phyloP scores from a whole-genome alignment of 1,284 basidiomycete species.

The Ceratobasidium papillatum region DNA sequence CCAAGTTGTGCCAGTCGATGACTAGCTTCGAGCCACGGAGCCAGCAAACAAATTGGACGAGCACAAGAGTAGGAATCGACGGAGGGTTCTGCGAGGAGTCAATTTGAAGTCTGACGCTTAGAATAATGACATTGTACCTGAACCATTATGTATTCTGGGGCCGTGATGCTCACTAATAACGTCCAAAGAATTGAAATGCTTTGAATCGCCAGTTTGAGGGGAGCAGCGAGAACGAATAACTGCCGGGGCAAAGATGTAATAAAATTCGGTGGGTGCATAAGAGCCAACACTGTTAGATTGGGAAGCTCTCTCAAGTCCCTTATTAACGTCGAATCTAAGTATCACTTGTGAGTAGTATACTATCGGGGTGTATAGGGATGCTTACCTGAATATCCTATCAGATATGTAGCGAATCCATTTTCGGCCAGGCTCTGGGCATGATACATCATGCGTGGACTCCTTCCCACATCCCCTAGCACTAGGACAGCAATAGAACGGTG shows the following conservation, averaged over 20 bases:
- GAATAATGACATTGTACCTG: slow-evolving; percentile 64
- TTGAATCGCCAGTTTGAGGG: slow-evolving; percentile 82
- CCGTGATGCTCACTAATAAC: slow-evolving; percentile 68
- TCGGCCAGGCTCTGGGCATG: slow-evolving; percentile 92
- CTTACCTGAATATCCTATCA: slow-evolving; percentile 89
- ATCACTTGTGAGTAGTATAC: not conserved
- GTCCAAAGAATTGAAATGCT: slow-evolving; percentile 68
- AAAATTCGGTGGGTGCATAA: slow-evolving; percentile 59
- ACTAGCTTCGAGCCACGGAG: slow-evolving; percentile 83
- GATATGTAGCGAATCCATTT: slow-evolving; percentile 78
- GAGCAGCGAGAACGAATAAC: slow-evolving; percentile 78
- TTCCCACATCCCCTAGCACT: slow-evolving; percentile 94
- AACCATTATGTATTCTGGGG: slow-evolving; percentile 88
- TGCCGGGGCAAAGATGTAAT: slow-evolving; percentile 62
- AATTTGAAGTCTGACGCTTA: not conserved
- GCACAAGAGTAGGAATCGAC: slow-evolving; percentile 89
- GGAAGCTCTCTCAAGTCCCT: slow-evolving; percentile 29
- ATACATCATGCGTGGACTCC: slow-evolving; percentile 98
- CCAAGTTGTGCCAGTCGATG: slow-evolving; percentile 99
- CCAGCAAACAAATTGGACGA: slow-evolving; percentile 79
- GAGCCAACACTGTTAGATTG: slow-evolving; percentile 32
- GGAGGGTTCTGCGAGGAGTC: slow-evolving; percentile 83
- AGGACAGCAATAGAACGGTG: slow-evolving; percentile 82
- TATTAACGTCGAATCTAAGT: slow-evolving; percentile 31
- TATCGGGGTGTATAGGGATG: not conserved